Percentiles rank a stretch among this genome's conserved stretches.
Conservation (phyloP, 2,329 filamentous ascomycete species). For the Scorias spongiosa region DNA sequence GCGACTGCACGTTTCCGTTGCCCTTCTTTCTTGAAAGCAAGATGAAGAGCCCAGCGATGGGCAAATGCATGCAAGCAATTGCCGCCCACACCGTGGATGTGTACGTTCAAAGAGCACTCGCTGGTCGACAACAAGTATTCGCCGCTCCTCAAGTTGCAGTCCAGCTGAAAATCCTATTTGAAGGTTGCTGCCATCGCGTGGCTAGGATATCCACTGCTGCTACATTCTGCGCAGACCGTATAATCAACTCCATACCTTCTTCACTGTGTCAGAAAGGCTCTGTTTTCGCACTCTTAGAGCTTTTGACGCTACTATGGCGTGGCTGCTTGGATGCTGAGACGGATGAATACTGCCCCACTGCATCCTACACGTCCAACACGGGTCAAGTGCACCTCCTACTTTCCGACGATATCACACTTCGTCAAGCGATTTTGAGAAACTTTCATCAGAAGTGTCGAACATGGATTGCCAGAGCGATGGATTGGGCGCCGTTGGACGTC, state of each 20-base stretch:
- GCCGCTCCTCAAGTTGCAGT: slow-evolving; percentile 83
- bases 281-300: slow-evolving; percentile 80
- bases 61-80: slow-evolving; percentile 47
- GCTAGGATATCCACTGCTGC: slow-evolving; percentile 82
- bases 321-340: slow-evolving; percentile 90
- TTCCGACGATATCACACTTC: slow-evolving; percentile 81
- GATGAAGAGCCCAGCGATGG: slow-evolving; percentile 46
- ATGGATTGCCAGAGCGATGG: slow-evolving; percentile 71
- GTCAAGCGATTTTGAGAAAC: slow-evolving; percentile 61
- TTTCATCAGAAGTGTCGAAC: slow-evolving; percentile 60
- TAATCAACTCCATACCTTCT: slow-evolving; percentile 73
- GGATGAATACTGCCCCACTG: slow-evolving; percentile 79
- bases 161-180: slow-evolving; percentile 74
- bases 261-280: slow-evolving; percentile 80
- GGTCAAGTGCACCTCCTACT: slow-evolving; percentile 73
- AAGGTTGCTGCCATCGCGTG: slow-evolving; percentile 84
- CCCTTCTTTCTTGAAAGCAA: slow-evolving; percentile 93
- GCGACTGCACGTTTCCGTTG: slow-evolving; percentile 78
- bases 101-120: slow-evolving; percentile 63
- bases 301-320: slow-evolving; percentile 87
- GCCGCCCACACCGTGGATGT: slow-evolving; percentile 57
- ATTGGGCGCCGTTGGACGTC: slow-evolving; percentile 77
- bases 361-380: slow-evolving; percentile 60
- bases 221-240: slow-evolving; percentile 65
- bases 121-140: slow-evolving; percentile 58